phyloP scores from a whole-genome alignment of 2,329 filamentous ascomycete genomes.

The Sporothrix schenckii region DNA sequence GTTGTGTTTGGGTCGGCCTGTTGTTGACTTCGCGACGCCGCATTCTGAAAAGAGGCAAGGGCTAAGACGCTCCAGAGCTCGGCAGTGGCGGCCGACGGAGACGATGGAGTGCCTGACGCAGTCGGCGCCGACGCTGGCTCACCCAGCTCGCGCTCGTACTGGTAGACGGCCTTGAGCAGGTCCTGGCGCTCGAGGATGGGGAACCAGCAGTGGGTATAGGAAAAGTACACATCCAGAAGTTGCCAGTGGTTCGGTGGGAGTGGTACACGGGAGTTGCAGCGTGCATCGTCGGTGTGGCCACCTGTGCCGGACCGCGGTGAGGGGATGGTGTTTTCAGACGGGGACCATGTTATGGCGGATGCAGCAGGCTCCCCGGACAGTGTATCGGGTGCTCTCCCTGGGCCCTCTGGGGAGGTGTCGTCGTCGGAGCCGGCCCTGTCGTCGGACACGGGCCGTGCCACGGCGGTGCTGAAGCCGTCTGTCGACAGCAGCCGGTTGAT shows the following conservation, averaged over 20 bases:
- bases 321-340: slow-evolving; percentile 42
- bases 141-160: slow-evolving; percentile 42
- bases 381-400: background rate
- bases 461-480: slow-evolving; percentile 39
- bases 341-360: slow-evolving; percentile 41
- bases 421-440: slow-evolving; percentile 15
- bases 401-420: background rate
- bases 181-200: slow-evolving; percentile 71
- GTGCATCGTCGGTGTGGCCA: background rate
- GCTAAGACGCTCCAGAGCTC: slow-evolving; percentile 64
- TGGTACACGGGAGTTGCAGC: background rate
- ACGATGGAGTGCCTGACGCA: background rate
- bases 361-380: background rate
- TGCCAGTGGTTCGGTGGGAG: slow-evolving; percentile 60
- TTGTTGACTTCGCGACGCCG: slow-evolving; percentile 37
- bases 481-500: slow-evolving; percentile 65
- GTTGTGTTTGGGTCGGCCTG: background rate
- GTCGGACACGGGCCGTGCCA: background rate
- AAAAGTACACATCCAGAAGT: slow-evolving; percentile 72
- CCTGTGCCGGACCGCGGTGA: background rate
- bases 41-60: slow-evolving; percentile 59
- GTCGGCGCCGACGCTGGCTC: background rate
- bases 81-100: slow-evolving; percentile 38
- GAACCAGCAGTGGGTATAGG: slow-evolving; percentile 76
- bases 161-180: slow-evolving; percentile 54